These are phyloP conservation scores for Albifimbria verrucaria DNA, from an alignment of 2,329 filamentous ascomycete species.

Conservation along the genomic window DNA sequence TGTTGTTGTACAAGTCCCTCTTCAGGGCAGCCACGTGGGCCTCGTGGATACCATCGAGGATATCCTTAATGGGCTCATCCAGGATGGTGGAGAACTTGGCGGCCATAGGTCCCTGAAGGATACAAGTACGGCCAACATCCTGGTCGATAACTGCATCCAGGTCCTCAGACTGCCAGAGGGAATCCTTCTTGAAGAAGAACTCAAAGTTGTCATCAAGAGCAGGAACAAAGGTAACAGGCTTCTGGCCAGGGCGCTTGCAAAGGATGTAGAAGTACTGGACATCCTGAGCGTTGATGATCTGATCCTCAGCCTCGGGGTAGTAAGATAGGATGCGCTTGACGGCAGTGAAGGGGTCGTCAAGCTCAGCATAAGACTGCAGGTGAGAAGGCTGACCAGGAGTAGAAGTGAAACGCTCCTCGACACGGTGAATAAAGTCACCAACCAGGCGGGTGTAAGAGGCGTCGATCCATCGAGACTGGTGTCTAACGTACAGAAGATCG, in stretches of 20 bases:
- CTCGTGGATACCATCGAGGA: constrained; percentile 86
- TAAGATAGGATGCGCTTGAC: constrained; percentile 75
- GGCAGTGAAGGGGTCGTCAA: constrained; percentile 75
- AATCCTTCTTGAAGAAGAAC: constrained; percentile 99
- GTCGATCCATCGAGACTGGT: constrained; percentile 90
- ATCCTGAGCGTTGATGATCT: constrained; percentile 97
- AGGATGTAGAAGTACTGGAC: constrained; percentile 94
- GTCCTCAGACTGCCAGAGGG: constrained; percentile 98
- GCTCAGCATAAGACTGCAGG: constrained; percentile 85
- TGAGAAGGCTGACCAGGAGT: constrained; percentile 69
- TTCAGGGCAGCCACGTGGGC: constrained; percentile 80
- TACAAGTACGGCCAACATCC: constrained; percentile 93
- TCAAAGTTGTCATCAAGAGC: constrained; percentile 96
- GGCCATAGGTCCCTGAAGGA: constrained; percentile 91
- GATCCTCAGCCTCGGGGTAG: constrained; percentile 82
- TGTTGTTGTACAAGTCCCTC: constrained; percentile 73
- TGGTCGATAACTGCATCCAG: constrained; percentile 92
- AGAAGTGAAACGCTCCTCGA: constrained; percentile 94
- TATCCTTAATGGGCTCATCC: constrained; percentile 93
- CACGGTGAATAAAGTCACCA: constrained; percentile 91
- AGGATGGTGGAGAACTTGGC: constrained; percentile 85
- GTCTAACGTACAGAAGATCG: constrained; percentile 86
- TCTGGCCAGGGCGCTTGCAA: constrained; percentile 88
- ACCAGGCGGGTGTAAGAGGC: constrained; percentile 77
- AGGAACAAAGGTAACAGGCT: constrained; percentile 94